phyloP scores from a whole-genome alignment of 2,329 filamentous ascomycete species.

The Sporothrix variecibatus region DNA sequence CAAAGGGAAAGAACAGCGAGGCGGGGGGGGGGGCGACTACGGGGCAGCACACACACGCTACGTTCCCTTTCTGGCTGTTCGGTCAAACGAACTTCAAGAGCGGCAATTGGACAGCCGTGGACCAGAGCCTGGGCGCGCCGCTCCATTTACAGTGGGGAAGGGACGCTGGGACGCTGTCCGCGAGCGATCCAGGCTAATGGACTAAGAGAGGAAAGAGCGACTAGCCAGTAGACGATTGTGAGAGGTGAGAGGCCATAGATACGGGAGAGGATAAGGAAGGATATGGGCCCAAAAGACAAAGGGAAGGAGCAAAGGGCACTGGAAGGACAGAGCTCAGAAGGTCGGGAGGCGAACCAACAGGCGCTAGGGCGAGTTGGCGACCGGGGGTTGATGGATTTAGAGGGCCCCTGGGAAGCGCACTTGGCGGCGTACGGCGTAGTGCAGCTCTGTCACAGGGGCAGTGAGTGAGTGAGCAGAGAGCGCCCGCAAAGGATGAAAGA shows the following conservation, averaged over 20 bases:
- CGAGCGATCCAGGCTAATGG: slow-evolving; percentile 10
- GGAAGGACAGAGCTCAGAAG: neutral
- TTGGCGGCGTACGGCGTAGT: neutral
- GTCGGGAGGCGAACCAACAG: slow-evolving; percentile 9
- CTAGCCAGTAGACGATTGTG: neutral
- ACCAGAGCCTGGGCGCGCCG: slow-evolving; percentile 15
- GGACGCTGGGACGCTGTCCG: neutral
- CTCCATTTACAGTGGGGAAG: neutral
- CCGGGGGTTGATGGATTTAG: neutral
- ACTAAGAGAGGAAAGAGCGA: slow-evolving; percentile 2
- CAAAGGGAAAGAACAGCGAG: neutral
- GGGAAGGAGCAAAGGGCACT: neutral
- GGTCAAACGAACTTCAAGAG: slow-evolving; percentile 29
- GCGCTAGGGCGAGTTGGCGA: slow-evolving; percentile 13
- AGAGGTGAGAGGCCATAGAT: neutral
- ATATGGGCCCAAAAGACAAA: neutral
- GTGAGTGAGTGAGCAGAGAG: neutral
- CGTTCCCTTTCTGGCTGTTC: slow-evolving; percentile 21
- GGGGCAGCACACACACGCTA: slow-evolving; percentile 12
- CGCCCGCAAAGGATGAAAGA: neutral
- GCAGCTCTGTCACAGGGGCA: neutral
- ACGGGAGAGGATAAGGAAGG: neutral
- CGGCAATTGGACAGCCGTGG: slow-evolving; percentile 29
- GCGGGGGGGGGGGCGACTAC: neutral
- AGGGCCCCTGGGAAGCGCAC: neutral